Conservation (phyloP, 1,284 basidiomycete genomes). For the Farysia itapuensis region DNA sequence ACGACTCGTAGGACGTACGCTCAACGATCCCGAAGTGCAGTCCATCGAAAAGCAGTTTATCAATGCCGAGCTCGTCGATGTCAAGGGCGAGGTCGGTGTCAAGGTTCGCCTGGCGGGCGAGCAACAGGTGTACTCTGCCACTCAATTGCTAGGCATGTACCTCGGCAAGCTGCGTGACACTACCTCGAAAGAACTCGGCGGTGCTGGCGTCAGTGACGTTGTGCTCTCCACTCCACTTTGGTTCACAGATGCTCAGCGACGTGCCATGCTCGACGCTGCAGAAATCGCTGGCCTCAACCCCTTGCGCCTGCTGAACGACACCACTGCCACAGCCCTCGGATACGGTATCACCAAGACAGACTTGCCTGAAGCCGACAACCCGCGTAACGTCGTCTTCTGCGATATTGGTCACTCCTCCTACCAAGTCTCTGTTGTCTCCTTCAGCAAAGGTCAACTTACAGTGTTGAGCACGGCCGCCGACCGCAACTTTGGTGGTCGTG, state of each 20-base stretch:
- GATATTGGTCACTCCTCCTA: slow-evolving; percentile 59
- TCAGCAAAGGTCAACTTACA: slow-evolving; percentile 59
- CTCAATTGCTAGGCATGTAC: slow-evolving; percentile 59
- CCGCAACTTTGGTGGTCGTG: slow-evolving; percentile 59
- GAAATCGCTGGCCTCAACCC: slow-evolving; percentile 59
- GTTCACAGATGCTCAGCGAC: slow-evolving; percentile 58
- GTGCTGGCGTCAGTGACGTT: slow-evolving; percentile 55
- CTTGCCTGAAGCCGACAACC: slow-evolving; percentile 56
- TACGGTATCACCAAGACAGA: slow-evolving; percentile 60
- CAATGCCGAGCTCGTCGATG: slow-evolving; percentile 58
- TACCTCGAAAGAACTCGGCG: slow-evolving; percentile 52
- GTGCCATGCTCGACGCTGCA: slow-evolving; percentile 56
- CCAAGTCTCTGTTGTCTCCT: slow-evolving; percentile 59
- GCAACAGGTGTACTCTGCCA: slow-evolving; percentile 56
- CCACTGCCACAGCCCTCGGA: slow-evolving; percentile 56
- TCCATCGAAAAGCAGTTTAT: slow-evolving; percentile 57
- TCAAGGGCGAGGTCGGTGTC: slow-evolving; percentile 57
- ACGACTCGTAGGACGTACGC: slow-evolving; percentile 54
- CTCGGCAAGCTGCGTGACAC: slow-evolving; percentile 58
- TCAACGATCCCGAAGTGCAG: slow-evolving; percentile 54
- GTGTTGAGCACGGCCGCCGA: slow-evolving; percentile 55
- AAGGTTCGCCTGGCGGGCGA: slow-evolving; percentile 57
- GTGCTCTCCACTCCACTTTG: slow-evolving; percentile 58
- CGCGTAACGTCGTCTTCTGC: slow-evolving; percentile 58
- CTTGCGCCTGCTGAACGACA: slow-evolving; percentile 58